Conservation (phyloP, 495 filamentous ascomycete genomes). For the Aspergillus hancockii region DNA sequence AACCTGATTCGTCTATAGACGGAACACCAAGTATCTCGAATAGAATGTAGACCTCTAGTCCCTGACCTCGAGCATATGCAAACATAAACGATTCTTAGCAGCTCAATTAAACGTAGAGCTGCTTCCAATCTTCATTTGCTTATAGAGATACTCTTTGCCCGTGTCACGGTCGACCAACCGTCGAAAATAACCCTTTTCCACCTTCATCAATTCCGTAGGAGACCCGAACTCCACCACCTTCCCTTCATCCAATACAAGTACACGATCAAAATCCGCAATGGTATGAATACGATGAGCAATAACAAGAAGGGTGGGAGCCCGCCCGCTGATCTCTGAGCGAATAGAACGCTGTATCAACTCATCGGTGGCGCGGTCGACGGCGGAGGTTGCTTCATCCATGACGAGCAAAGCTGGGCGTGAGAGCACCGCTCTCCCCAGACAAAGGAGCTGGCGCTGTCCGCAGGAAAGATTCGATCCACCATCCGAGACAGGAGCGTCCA, state of each 20-base stretch:
- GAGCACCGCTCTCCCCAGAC: conserved; percentile 57
- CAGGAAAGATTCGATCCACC: conserved; percentile 70
- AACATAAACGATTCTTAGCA: too few species aligned
- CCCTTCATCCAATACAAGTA: conserved; percentile 70
- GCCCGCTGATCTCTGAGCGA: conserved; percentile 60
- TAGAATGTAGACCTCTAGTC: background rate
- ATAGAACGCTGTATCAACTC: conserved; percentile 70
- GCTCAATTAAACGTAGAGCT: background rate
- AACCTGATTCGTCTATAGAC: too few species aligned
- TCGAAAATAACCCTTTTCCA: conserved; percentile 49
- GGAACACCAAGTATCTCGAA: too few species aligned
- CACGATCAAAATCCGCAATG: conserved; percentile 72
- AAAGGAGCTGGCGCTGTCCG: conserved; percentile 65
- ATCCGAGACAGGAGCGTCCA: conserved; percentile 38
- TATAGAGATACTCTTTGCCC: background rate
- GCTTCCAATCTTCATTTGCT: background rate
- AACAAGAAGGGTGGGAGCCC: conserved; percentile 60
- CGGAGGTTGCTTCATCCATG: conserved; percentile 72
- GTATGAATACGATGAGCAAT: conserved; percentile 76
- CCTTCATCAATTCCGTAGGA: conserved; percentile 60
- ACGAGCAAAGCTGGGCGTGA: conserved; percentile 68
- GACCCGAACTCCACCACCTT: conserved; percentile 62
- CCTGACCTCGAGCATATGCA: too few species aligned
- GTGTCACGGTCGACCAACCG: conserved; percentile 56
- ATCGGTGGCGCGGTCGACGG: conserved; percentile 74